Percentiles rank a stretch among this genome's conserved stretches.
These are phyloP conservation scores for Paulownia fortunei DNA, from an alignment of 257 asterid species.

Conservation along the genomic window DNA sequence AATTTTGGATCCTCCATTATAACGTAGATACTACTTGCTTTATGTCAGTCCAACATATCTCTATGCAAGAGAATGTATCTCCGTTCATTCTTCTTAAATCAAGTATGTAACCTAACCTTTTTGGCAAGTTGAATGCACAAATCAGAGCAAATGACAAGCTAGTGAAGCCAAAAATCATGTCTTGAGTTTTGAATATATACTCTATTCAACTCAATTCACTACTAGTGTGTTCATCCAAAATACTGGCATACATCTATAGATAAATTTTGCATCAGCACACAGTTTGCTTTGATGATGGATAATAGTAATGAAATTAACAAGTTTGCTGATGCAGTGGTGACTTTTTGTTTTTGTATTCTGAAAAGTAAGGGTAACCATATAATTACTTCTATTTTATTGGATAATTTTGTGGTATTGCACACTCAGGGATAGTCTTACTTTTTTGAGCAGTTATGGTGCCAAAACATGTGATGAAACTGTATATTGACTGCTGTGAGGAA, in stretches of 20 bases:
- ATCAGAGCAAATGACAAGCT: conserved; percentile 6
- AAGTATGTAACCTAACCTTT: neutral
- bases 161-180: neutral
- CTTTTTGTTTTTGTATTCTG: neutral
- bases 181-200: neutral
- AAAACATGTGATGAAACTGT: conserved; percentile 78
- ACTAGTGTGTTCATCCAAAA: conserved; percentile 3
- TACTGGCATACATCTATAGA: neutral
- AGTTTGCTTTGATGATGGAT: neutral
- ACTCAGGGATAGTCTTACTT: conserved; percentile 30
- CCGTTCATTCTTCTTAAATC: conserved; percentile 4
- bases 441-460: conserved; percentile 75
- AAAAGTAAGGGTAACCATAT: conserved; percentile 7
- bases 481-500: conserved; percentile 73
- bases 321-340: conserved; percentile 20
- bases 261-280: neutral
- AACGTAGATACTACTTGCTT: neutral
- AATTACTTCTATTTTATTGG: conserved; percentile 15
- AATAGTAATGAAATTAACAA: neutral
- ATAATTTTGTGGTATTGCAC: conserved; percentile 14
- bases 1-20: neutral
- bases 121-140: neutral
- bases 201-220: neutral
- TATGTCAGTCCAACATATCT: neutral
- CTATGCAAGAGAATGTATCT: neutral